Conservation (phyloP, 352 stramenopile genomes). For the Phytophthora tentaculata region DNA sequence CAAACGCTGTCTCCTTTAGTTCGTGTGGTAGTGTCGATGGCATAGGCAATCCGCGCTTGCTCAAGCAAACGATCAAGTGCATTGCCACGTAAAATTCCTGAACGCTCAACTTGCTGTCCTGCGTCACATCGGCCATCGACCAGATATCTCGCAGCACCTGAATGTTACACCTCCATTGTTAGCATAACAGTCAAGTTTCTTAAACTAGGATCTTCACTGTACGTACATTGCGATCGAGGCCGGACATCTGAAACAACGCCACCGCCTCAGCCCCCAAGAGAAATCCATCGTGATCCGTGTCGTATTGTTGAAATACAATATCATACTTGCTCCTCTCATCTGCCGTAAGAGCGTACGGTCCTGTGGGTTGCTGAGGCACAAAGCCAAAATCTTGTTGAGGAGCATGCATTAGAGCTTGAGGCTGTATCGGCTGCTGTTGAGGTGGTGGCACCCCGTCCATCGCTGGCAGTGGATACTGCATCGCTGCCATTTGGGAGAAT, state of each 20-base stretch:
- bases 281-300: constrained; percentile 91
- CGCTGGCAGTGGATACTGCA: constrained; percentile 61
- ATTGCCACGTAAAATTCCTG: constrained; percentile 96
- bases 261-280: constrained; percentile 91
- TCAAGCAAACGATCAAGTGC: constrained; percentile 97
- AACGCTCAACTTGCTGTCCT: constrained; percentile 92
- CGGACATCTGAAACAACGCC: constrained; percentile 93
- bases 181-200: constrained; percentile 5
- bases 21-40: constrained; percentile 74
- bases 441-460: constrained; percentile 74
- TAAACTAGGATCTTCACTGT: neutral
- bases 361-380: constrained; percentile 15
- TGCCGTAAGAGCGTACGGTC: constrained; percentile 83
- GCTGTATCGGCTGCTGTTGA: constrained; percentile 10
- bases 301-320: constrained; percentile 92
- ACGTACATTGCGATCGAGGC: constrained; percentile 87
- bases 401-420: constrained; percentile 5
- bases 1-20: constrained; percentile 70
- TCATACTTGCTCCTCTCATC: constrained; percentile 93
- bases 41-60: constrained; percentile 85
- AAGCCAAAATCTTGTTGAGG: constrained; percentile 23
- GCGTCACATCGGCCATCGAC: constrained; percentile 90
- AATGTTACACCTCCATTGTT: neutral
- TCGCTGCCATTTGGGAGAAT: constrained; percentile 67
- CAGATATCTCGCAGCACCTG: constrained; percentile 90